These are phyloP conservation scores for Arachis monticola DNA, from an alignment of 331 rosid species.

Conservation along the genomic window DNA sequence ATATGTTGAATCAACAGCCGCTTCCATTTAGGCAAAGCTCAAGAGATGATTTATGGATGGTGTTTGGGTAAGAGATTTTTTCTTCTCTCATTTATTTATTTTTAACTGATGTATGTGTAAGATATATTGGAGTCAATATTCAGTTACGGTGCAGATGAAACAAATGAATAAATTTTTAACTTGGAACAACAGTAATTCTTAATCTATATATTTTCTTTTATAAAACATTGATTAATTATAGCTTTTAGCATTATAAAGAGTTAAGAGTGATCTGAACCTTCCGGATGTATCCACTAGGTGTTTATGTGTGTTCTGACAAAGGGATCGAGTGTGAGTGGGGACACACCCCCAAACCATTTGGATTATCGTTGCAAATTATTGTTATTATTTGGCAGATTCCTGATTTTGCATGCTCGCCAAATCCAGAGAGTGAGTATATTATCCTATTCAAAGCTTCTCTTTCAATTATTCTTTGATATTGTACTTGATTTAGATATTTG, in stretches of 20 bases:
- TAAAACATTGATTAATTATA: not conserved
- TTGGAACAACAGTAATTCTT: not conserved
- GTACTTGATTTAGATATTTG: conserved; percentile 68
- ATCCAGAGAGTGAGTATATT: too few species aligned
- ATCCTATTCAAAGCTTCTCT: too few species aligned
- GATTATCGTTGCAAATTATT: not conserved
- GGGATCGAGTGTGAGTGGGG: conserved; percentile 29
- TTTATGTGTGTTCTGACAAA: conserved; percentile 2
- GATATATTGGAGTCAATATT: too few species aligned
- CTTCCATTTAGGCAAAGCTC: too few species aligned
- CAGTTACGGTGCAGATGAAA: too few species aligned
- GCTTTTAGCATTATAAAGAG: not conserved
- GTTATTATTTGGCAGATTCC: not conserved
- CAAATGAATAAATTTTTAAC: too few species aligned
- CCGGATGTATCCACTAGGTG: conserved; percentile 3
- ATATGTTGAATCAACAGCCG: too few species aligned
- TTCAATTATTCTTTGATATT: conserved; percentile 2
- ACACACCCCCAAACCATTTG: conserved; percentile 31
- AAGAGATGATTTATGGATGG: too few species aligned
- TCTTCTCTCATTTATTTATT: too few species aligned
- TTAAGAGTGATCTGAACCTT: conserved; percentile 15
- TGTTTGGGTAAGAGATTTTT: too few species aligned
- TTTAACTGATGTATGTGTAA: too few species aligned
- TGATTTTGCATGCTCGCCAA: too few species aligned
- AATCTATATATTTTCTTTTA: not conserved